Percentiles rank a stretch among this genome's conserved stretches.
phyloP scores from a whole-genome alignment of 331 rosid genomes.

The Pyrus hybrid region DNA sequence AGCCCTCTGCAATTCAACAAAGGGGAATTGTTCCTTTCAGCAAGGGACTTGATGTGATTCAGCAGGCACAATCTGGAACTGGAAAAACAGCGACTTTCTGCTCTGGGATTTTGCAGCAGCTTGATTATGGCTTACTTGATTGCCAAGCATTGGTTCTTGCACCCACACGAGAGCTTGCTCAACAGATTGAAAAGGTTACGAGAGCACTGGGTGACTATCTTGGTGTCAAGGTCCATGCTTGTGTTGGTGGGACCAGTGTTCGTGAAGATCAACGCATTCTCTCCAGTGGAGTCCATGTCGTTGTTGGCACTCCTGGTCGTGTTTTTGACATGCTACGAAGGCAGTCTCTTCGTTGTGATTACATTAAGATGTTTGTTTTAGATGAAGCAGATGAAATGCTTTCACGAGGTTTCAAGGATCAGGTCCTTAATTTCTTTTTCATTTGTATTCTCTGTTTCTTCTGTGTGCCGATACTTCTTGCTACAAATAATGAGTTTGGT shows the following conservation, averaged over 20 bases:
- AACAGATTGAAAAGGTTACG: conserved; percentile 84
- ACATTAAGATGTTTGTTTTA: conserved; percentile 51
- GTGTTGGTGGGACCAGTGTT: conserved; percentile 77
- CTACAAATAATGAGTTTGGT: neutral
- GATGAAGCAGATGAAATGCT: conserved; percentile 92
- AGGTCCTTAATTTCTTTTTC: conserved; percentile 29
- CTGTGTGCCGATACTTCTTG: neutral
- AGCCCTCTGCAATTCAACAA: conserved; percentile 85
- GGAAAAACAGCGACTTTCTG: conserved; percentile 81
- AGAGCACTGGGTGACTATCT: conserved; percentile 73
- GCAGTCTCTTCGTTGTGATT: conserved; percentile 54
- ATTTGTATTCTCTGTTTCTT: neutral
- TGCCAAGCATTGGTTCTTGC: conserved; percentile 78
- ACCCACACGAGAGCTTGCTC: conserved; percentile 82
- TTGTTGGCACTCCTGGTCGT: conserved; percentile 75
- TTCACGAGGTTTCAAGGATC: conserved; percentile 81
- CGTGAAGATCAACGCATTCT: conserved; percentile 62
- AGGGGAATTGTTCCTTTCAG: conserved; percentile 82
- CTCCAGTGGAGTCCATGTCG: conserved; percentile 60
- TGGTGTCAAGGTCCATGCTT: conserved; percentile 77
- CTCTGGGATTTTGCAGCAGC: conserved; percentile 74
- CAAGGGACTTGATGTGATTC: conserved; percentile 73
- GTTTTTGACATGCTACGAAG: conserved; percentile 71
- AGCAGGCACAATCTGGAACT: conserved; percentile 82
- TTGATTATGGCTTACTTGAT: conserved; percentile 55